Base-by-base conservation (phyloP, 257 asterid genomes). In the Nicotiana noctiflora region DNA sequence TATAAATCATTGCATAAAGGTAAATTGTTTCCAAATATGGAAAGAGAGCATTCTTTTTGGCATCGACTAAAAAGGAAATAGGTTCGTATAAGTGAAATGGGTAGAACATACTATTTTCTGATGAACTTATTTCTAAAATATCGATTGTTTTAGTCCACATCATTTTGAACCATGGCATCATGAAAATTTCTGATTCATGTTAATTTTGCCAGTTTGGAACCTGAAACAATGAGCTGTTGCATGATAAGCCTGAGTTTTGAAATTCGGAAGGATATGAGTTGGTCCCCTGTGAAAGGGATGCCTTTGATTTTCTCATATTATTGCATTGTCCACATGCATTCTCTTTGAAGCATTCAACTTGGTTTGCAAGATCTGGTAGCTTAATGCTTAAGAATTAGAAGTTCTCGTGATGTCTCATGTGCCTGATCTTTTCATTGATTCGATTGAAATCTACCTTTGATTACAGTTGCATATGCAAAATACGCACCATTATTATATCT, bases 281-380 rank as follows among this genome's bases (percentile, higher is more conserved):
- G 79, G 62, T 4, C 8, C 51, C 44, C 79, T 49, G 44, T 74
- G 61, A 49, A 23, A 25, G 44, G 79, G 44, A 49, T 74, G 40
- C 79, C 61, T 74, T 49, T 74, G 44, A 74, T 49, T 74, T 74
- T 74, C 79, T 74, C 79, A 70, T 49, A 49, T 23, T 49, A 23
- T 70, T 74, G 23, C 44, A 25, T 49, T 23, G 79, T 17, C 61
- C 61, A 74, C 62, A 49, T 74, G 61, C 61, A 21, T 49, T 72
- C 78, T 72, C 32, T 37, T 21, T 46, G 60, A 44, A 46, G 77
- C 37, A 51, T 72, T 72, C 23, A 49, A 49, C 61, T 74, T 74
- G 62, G 51, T 74, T 49, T 74, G 15, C 44, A 46, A 23, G 79
- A 23, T 74, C 79, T 49, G 61, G 40, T 65, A 31, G 74, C 74